Evolutionary conservation across 2,329 filamentous ascomycete species (phyloP), one percentile per base, ranked within the genome.

Genomic region (Elsinoe fawcettii): DNA sequence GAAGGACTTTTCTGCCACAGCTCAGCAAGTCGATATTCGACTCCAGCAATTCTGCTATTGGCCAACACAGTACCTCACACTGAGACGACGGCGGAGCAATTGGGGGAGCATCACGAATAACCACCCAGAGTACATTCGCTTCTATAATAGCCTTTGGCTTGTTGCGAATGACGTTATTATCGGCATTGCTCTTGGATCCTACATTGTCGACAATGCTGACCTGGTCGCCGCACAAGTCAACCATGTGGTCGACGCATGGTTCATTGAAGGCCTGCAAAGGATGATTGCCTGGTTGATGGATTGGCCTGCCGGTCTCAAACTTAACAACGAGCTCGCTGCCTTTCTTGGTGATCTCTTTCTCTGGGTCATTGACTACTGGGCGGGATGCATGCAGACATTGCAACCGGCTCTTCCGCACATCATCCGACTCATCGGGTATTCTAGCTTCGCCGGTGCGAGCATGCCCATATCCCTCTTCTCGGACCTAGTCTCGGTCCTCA

Each of bases 361-460:
- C 2, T 99, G 93, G 93, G 93, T 99, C 49, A 97, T 99, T 63
- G 91, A 96, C 63, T 95, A 96, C 69, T 99, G 93, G 93, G 88
- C 89, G 58, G 86, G 80, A 64, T 93, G 86, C 66, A 88, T 96
- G 67, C 80, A 83, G 58, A 80, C 86, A 34, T 75, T 97, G 11
- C 83, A 86, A 55, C 92, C 93, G 1, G 79, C 85, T 37, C 76
- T 99, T n/a, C 90, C 91, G 9, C 82, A 84, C 59, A 80, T 99
- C 59, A 88, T 99, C 63, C 93, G 89, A 77, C 84, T 96, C 65
- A 89, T 99, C 61, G 93, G 93, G 39, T 90, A 95, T 66, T 95
- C 91, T 5, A 90, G 90, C 66, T 97, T 99, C 70, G 92, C 89
- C 2, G 93, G 93, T 8, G 93, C 93, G 55, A 96, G 90, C 69